Evolutionary conservation across 129 eudicot genomes (phyloP).

Genomic region (Mikania micrantha): DNA sequence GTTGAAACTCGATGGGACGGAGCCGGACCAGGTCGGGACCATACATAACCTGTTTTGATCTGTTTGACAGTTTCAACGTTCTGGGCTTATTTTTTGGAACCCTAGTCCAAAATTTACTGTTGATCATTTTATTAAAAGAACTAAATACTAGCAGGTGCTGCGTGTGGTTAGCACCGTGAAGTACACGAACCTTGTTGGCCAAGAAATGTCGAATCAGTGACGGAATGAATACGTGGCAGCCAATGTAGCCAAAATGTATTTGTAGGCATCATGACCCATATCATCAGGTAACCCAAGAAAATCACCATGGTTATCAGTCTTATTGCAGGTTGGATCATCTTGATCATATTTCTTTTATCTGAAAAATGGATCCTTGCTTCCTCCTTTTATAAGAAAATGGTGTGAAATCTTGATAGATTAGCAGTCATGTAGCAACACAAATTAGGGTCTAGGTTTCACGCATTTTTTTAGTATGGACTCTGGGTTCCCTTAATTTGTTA

Average conservation of each 20-base stretch:
- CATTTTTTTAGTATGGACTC: not conserved
- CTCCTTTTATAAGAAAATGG: conserved; percentile 12
- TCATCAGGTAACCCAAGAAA: conserved; percentile 44
- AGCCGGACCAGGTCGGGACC: too few relatives aligned
- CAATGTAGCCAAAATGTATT: conserved; percentile 49
- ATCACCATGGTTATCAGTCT: conserved; percentile 26
- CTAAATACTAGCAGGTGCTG: not conserved
- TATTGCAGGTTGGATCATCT: conserved; percentile 19
- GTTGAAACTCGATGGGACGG: too few relatives aligned
- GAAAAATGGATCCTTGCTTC: not conserved
- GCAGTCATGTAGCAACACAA: conserved; percentile 24
- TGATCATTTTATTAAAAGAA: too few relatives aligned
- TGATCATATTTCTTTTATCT: conserved; percentile 5
- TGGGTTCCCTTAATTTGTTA: conserved; percentile 12
- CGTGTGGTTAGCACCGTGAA: not conserved
- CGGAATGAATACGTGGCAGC: conserved; percentile 47
- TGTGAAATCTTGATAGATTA: conserved; percentile 7
- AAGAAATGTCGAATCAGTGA: conserved; percentile 31
- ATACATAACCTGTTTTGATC: too few relatives aligned
- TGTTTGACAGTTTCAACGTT: too few relatives aligned
- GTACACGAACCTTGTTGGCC: conserved; percentile 26
- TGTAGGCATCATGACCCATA: conserved; percentile 81
- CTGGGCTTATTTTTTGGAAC: too few relatives aligned
- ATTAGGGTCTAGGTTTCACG: conserved; percentile 26
- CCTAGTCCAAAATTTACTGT: too few relatives aligned